Conservation (phyloP, 2,329 filamentous ascomycete species). For the Trichoderma breve region DNA sequence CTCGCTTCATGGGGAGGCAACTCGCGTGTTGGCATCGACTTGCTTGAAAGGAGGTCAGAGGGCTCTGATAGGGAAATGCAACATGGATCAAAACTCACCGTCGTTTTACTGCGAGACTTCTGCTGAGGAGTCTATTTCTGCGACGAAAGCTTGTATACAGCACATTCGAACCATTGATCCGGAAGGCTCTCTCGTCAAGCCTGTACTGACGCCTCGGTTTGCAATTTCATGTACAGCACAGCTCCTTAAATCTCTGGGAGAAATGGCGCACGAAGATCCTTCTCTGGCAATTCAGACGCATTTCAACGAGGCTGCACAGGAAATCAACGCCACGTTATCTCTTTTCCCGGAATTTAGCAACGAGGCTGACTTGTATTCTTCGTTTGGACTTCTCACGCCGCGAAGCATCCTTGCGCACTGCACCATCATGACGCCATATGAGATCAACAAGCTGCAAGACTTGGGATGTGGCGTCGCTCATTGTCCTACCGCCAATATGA, state of each 20-base stretch:
- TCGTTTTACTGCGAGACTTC: slow-evolving; percentile 51
- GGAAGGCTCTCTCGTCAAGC: slow-evolving; percentile 42
- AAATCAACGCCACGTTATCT: slow-evolving; percentile 52
- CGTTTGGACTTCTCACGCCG: slow-evolving; percentile 52
- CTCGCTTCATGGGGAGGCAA: slow-evolving; percentile 55
- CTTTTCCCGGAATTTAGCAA: slow-evolving; percentile 56
- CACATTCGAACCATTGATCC: slow-evolving; percentile 48
- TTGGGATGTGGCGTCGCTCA: slow-evolving; percentile 60
- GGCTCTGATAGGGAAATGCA: slow-evolving; percentile 61
- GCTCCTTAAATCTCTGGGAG: slow-evolving; percentile 55
- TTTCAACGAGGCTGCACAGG: slow-evolving; percentile 63
- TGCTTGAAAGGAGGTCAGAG: slow-evolving; percentile 55
- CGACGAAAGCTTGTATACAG: slow-evolving; percentile 49
- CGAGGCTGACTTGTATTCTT: slow-evolving; percentile 59
- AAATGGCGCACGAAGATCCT: slow-evolving; percentile 47
- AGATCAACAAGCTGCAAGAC: slow-evolving; percentile 47
- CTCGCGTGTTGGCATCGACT: slow-evolving; percentile 54
- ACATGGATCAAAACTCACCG: slow-evolving; percentile 58
- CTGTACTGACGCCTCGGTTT: slow-evolving; percentile 58
- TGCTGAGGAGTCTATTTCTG: slow-evolving; percentile 45
- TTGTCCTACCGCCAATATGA: slow-evolving; percentile 64
- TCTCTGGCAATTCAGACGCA: slow-evolving; percentile 62
- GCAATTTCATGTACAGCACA: slow-evolving; percentile 58
- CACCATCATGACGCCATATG: slow-evolving; percentile 58
- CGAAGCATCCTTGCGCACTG: slow-evolving; percentile 65